Conservation (phyloP, 1,284 basidiomycete species). For the Peniophora sp. region DNA sequence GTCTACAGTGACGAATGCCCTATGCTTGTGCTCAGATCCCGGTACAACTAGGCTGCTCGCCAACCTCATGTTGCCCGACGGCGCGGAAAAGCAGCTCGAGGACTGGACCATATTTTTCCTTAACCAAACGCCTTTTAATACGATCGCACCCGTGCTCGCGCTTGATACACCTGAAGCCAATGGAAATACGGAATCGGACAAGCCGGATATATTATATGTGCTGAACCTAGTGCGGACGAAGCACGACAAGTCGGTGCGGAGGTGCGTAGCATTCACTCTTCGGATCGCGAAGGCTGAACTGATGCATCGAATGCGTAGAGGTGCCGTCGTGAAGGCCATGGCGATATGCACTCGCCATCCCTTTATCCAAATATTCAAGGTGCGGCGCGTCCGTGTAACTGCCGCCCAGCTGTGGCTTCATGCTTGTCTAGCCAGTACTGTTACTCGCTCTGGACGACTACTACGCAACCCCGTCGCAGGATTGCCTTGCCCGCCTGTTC, state of each 20-base stretch:
- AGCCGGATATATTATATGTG: slow-evolving; percentile 77
- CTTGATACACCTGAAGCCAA: slow-evolving; percentile 52
- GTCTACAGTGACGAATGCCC: slow-evolving; percentile 16
- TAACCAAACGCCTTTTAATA: slow-evolving; percentile 85
- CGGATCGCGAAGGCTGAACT: background rate
- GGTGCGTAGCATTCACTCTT: slow-evolving; percentile 40
- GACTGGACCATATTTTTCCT: slow-evolving; percentile 99
- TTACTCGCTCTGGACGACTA: slow-evolving; percentile 95
- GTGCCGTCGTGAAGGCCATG: slow-evolving; percentile 92
- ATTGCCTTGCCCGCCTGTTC: slow-evolving; percentile 83
- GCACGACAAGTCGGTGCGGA: slow-evolving; percentile 80
- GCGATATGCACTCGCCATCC: slow-evolving; percentile 94
- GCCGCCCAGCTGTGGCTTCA: background rate
- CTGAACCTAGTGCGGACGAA: slow-evolving; percentile 95
- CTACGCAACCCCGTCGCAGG: slow-evolving; percentile 80
- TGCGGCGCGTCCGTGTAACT: slow-evolving; percentile 22
- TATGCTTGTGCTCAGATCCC: background rate
- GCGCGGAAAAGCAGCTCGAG: slow-evolving; percentile 87
- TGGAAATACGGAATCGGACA: slow-evolving; percentile 25
- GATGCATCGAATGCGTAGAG: slow-evolving; percentile 41
- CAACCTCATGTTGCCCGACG: slow-evolving; percentile 97
- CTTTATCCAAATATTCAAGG: slow-evolving; percentile 98
- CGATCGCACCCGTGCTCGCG: slow-evolving; percentile 76
- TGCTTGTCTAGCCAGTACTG: slow-evolving; percentile 66
- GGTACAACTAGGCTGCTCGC: slow-evolving; percentile 69